Conservation (phyloP, 208 protist species). For the Borovskyia barvae region DNA sequence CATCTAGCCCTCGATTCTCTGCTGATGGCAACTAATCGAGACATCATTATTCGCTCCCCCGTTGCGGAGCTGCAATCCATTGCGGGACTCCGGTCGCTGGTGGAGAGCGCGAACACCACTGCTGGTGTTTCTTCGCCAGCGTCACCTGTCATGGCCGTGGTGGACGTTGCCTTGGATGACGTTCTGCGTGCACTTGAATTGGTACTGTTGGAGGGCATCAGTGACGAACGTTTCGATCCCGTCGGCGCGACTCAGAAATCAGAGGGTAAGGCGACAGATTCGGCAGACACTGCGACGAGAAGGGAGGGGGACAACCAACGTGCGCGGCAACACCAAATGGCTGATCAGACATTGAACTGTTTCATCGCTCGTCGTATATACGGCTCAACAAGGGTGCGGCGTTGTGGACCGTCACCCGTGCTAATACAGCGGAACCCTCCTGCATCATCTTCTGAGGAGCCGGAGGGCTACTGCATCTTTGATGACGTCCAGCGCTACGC, state of each 20-base stretch:
- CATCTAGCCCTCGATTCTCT: constrained; percentile 3
- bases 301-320: neutral
- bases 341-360: constrained; percentile 57
- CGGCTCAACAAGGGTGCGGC: constrained; percentile 21
- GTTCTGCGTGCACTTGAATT: constrained; percentile 41
- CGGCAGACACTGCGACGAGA: neutral
- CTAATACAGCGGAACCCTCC: constrained; percentile 45
- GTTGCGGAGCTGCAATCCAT: constrained; percentile 17
- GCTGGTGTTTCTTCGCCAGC: no score
- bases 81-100: constrained; percentile 8
- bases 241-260: neutral
- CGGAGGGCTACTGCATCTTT: constrained; percentile 70
- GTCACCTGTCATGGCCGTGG: constrained; percentile 4
- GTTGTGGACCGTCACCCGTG: constrained; percentile 52
- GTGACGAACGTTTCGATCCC: constrained; percentile 22
- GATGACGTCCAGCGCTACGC: constrained; percentile 75
- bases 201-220: constrained; percentile 38
- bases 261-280: constrained; percentile 1
- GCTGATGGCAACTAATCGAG: neutral
- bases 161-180: constrained; percentile 22
- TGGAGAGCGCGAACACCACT: constrained; percentile 1
- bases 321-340: constrained; percentile 8
- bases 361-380: constrained; percentile 76
- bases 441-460: constrained; percentile 58
- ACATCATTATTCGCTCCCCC: constrained; percentile 26